Percentiles rank a stretch among this genome's conserved stretches.
These are phyloP conservation scores for Ustilago vetiveriae DNA, from an alignment of 1,284 basidiomycete species.

Conservation along the genomic window DNA sequence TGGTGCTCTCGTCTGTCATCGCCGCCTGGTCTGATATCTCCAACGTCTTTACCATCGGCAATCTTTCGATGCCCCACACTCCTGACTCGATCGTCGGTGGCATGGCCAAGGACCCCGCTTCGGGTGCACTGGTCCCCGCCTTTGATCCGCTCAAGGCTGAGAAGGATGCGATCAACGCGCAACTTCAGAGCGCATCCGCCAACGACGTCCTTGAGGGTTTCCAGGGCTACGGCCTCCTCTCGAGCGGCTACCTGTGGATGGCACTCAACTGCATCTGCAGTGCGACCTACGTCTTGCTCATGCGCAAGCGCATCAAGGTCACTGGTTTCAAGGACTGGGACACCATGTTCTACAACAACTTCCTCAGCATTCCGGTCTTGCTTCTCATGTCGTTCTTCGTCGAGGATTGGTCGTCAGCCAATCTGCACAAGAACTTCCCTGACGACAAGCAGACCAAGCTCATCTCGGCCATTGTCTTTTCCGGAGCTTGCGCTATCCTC, in stretches of 20 bases:
- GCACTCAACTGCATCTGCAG: constrained; percentile 87
- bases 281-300: constrained; percentile 90
- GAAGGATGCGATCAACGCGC: constrained; percentile 44
- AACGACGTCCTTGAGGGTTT: constrained; percentile 51
- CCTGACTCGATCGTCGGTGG: constrained; percentile 50
- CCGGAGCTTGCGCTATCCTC: constrained; percentile 93
- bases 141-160: constrained; percentile 43
- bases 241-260: constrained; percentile 93
- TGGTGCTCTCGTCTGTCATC: constrained; percentile 95
- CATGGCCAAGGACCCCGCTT: constrained; percentile 32
- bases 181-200: constrained; percentile 26
- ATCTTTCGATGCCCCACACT: constrained; percentile 56
- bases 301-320: constrained; percentile 95
- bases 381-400: constrained; percentile 82
- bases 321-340: constrained; percentile 99
- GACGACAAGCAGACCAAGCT: constrained; percentile 81
- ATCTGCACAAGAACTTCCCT: constrained; percentile 87
- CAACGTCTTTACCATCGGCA: constrained; percentile 68
- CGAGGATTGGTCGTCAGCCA: constrained; percentile 89
- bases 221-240: constrained; percentile 50
- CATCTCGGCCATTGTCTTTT: constrained; percentile 89
- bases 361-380: constrained; percentile 91
- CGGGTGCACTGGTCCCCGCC: constrained; percentile 27
- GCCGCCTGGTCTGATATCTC: constrained; percentile 93
- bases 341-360: constrained; percentile 99